phyloP scores from a whole-genome alignment of 768 basidiomycete species.

The Hericium coralloides region DNA sequence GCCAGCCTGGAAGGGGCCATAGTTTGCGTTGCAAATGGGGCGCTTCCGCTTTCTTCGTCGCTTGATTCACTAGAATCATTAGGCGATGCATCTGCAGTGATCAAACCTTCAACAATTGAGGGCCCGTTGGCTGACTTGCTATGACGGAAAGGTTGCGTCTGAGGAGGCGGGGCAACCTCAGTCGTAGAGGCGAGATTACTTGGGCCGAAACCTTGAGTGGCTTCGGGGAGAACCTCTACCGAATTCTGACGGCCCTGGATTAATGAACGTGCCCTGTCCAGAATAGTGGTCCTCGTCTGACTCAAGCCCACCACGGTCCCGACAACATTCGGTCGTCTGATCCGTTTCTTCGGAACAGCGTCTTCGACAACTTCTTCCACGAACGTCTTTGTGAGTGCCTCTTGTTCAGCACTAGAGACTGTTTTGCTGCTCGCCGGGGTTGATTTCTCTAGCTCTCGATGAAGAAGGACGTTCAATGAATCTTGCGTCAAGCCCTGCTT shows the following conservation, averaged over 20 bases:
- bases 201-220: constrained; percentile 18
- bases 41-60: no score
- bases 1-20: no score
- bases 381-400: constrained; percentile 4
- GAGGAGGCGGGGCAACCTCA: no score
- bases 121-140: no score
- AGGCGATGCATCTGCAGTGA: no score
- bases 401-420: background rate
- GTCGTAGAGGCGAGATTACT: constrained; percentile 9
- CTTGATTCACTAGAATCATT: no score
- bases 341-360: constrained; percentile 7
- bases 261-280: constrained; percentile 14
- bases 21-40: no score
- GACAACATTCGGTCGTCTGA: constrained; percentile 1
- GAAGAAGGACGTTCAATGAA: constrained; percentile 45
- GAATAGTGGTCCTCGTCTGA: constrained; percentile 10
- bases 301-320: constrained; percentile 7
- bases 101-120: no score
- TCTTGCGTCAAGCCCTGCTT: constrained; percentile 45
- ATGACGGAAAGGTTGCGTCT: no score
- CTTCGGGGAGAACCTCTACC: background rate
- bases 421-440: background rate
- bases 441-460: constrained; percentile 31
- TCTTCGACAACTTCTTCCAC: constrained; percentile 10
- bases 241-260: constrained; percentile 1